These are phyloP conservation scores for Myxozyma mucilagina DNA, from an alignment of 805 yeast species.

Conservation along the genomic window DNA sequence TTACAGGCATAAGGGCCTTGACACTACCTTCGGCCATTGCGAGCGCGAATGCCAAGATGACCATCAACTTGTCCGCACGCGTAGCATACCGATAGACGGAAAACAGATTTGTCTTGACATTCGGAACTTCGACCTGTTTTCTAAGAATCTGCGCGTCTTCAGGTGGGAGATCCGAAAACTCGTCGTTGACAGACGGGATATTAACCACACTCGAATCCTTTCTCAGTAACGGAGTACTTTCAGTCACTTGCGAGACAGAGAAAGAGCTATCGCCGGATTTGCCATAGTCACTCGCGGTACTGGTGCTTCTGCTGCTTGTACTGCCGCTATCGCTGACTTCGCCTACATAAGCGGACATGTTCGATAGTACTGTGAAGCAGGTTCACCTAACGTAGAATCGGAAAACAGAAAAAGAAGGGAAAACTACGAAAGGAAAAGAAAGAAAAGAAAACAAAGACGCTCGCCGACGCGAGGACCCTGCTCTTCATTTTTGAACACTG, in stretches of 20 bases:
- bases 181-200: constrained; percentile 4
- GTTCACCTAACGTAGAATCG: too few relatives aligned
- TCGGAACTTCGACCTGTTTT: constrained; percentile 37
- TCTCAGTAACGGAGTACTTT: constrained; percentile 1
- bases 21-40: constrained; percentile 34
- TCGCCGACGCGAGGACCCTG: too few relatives aligned
- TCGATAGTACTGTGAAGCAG: too few relatives aligned
- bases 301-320: not conserved
- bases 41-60: constrained; percentile 39
- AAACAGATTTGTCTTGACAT: constrained; percentile 33
- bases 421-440: not conserved
- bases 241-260: not conserved
- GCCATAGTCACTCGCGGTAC: not conserved
- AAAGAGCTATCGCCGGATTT: not conserved
- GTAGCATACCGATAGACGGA: constrained; percentile 42
- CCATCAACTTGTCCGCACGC: constrained; percentile 14
- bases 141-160: constrained; percentile 40
- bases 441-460: not conserved
- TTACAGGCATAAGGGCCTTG: constrained; percentile 44
- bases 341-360: not conserved
- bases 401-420: not conserved
- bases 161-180: constrained; percentile 34
- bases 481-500: too few relatives aligned
- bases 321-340: not conserved
- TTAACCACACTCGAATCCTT: not conserved